Percentiles rank a stretch among this genome's conserved stretches.
Evolutionary conservation across 2,329 filamentous ascomycete species (phyloP).

Genomic region (Ploettnerulaceae sp.): DNA sequence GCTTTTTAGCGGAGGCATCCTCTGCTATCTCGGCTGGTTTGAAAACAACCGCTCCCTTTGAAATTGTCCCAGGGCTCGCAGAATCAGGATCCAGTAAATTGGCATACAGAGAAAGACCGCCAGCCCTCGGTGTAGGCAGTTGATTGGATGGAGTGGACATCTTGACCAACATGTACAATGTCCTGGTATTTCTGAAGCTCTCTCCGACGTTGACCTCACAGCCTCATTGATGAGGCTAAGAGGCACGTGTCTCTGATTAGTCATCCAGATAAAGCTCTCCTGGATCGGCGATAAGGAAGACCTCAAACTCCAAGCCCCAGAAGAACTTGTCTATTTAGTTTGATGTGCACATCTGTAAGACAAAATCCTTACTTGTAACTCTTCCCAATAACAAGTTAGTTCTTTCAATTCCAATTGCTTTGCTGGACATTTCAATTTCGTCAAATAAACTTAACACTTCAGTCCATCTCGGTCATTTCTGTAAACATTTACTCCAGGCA

Average conservation of each 20-base stretch:
- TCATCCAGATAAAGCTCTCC: neutral
- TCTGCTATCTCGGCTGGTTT: slow-evolving; percentile 45
- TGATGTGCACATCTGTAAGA: neutral
- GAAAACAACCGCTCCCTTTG: slow-evolving; percentile 70
- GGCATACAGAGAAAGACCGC: slow-evolving; percentile 72
- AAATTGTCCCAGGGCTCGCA: slow-evolving; percentile 54
- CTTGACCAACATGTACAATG: neutral
- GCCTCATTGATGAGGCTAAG: slow-evolving; percentile 23
- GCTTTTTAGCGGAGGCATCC: slow-evolving; percentile 53
- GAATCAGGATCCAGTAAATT: slow-evolving; percentile 70
- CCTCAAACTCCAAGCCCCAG: neutral
- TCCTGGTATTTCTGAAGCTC: neutral
- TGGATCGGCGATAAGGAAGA: slow-evolving; percentile 11
- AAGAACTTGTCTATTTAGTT: neutral
- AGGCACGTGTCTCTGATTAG: neutral
- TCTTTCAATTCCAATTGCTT: slow-evolving; percentile 5
- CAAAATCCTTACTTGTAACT: neutral
- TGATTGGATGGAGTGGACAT: slow-evolving; percentile 31
- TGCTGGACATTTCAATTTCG: slow-evolving; percentile 10
- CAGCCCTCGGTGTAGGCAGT: slow-evolving; percentile 33
- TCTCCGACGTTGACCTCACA: slow-evolving; percentile 5
- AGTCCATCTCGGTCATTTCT: neutral
- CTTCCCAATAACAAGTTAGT: slow-evolving; percentile 6
- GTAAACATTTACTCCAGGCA: slow-evolving; percentile 1
- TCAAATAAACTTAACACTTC: neutral